Conservation (phyloP, 2,329 filamentous ascomycete species). For the Pseudogymnoascus sp. region DNA sequence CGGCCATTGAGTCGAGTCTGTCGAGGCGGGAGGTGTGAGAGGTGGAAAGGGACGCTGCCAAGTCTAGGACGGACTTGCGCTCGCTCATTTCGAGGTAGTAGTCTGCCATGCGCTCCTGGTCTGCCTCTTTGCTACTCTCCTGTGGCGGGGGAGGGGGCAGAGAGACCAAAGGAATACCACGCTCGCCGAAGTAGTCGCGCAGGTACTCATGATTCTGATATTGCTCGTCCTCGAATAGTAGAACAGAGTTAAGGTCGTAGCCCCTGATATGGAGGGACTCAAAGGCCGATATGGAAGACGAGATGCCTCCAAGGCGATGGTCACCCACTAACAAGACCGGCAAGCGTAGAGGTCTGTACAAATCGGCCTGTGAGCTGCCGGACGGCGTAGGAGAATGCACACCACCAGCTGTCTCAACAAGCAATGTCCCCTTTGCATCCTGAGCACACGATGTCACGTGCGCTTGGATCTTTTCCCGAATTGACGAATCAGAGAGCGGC, state of each 20-base stretch:
- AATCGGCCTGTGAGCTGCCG: constrained; percentile 66
- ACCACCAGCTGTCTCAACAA: constrained; percentile 76
- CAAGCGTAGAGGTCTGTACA: constrained; percentile 65
- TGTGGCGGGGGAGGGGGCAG: constrained; percentile 49
- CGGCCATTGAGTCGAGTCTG: constrained; percentile 52
- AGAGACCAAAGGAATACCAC: constrained; percentile 47
- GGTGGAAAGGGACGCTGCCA: constrained; percentile 43
- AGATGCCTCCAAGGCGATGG: constrained; percentile 68
- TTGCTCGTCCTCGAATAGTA: constrained; percentile 57
- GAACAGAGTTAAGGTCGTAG: constrained; percentile 63
- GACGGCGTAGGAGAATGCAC: constrained; percentile 73
- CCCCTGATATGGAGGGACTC: constrained; percentile 72
- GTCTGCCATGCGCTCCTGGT: constrained; percentile 47
- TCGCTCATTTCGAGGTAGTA: constrained; percentile 52
- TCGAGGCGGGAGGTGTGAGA: constrained; percentile 49
- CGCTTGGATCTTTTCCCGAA: constrained; percentile 41
- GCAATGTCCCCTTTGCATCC: constrained; percentile 45
- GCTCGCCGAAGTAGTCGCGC: constrained; percentile 54
- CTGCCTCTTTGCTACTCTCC: constrained; percentile 31
- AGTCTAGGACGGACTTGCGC: constrained; percentile 31
- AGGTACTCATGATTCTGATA: constrained; percentile 66
- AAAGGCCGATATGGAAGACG: constrained; percentile 69
- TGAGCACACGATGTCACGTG: constrained; percentile 37
- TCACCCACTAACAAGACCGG: constrained; percentile 71
- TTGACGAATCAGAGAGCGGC: constrained; percentile 41